phyloP scores from a whole-genome alignment of 2,329 filamentous ascomycete species.

The Hypoxylon sp. region DNA sequence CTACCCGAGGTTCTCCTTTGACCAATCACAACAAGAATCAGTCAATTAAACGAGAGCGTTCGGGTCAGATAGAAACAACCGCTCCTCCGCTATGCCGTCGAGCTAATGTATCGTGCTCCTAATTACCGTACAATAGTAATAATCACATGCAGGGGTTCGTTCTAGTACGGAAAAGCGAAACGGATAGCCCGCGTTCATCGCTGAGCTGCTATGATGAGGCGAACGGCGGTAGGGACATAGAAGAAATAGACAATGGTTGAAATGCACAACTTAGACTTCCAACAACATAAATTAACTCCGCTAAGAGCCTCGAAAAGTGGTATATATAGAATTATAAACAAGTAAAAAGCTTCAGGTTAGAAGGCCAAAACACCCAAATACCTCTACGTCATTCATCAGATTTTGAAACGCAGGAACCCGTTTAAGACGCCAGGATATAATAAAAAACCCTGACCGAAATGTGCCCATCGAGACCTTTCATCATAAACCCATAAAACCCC shows the following conservation, averaged over 20 bases:
- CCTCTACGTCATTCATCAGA: conserved; percentile 37
- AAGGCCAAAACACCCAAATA: conserved; percentile 19
- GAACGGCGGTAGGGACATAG: neutral
- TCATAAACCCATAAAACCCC: conserved; percentile 17
- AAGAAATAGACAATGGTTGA: conserved; percentile 11
- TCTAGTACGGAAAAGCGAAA: conserved; percentile 6
- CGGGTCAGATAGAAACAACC: conserved; percentile 9
- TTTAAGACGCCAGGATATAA: conserved; percentile 28
- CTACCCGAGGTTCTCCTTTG: conserved; percentile 34
- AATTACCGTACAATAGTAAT: conserved; percentile 1
- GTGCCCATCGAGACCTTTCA: conserved; percentile 21
- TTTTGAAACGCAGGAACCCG: conserved; percentile 33
- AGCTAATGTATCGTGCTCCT: conserved; percentile 1
- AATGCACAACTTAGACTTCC: conserved; percentile 15
- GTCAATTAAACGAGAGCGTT: neutral
- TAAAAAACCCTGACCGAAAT: conserved; percentile 18
- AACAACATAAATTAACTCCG: conserved; percentile 32
- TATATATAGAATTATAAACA: conserved; percentile 44
- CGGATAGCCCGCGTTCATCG: neutral
- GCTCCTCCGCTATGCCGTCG: conserved; percentile 11
- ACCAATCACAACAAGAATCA: conserved; percentile 22
- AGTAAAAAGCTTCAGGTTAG: conserved; percentile 27
- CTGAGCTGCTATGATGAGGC: neutral
- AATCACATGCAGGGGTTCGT: conserved; percentile 13
- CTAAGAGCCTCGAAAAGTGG: conserved; percentile 34